Conservation (phyloP, 2,329 filamentous ascomycete species). For the Nigrospora sphaerica region DNA sequence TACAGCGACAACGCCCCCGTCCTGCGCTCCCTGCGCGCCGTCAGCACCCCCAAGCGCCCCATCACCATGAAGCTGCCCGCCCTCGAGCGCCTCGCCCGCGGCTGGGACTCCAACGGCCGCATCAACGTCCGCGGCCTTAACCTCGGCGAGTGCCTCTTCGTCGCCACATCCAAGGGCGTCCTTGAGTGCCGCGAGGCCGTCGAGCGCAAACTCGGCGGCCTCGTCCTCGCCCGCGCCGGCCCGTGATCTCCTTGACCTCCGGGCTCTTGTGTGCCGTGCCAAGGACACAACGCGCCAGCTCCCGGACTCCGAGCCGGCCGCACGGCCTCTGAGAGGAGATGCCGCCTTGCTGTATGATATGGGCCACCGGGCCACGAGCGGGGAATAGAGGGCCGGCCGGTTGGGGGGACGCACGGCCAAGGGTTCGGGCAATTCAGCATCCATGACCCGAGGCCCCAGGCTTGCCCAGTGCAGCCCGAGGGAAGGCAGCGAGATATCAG, state of each 20-base stretch:
- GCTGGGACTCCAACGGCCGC: slow-evolving; percentile 57
- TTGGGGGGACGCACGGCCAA: too few relatives aligned
- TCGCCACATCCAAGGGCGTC: slow-evolving; percentile 71
- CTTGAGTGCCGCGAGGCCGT: slow-evolving; percentile 79
- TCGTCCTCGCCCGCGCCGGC: slow-evolving; percentile 64
- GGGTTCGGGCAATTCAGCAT: too few relatives aligned
- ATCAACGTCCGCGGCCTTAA: slow-evolving; percentile 63
- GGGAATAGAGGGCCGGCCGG: too few relatives aligned
- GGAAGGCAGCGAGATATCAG: too few relatives aligned
- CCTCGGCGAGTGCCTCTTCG: slow-evolving; percentile 75
- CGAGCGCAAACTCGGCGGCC: slow-evolving; percentile 71
- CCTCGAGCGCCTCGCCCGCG: slow-evolving; percentile 60
- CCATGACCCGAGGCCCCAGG: too few relatives aligned
- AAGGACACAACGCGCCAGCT: too few relatives aligned
- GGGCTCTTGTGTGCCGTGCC: too few relatives aligned
- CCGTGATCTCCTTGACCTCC: slow-evolving; percentile 6
- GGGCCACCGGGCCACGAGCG: too few relatives aligned
- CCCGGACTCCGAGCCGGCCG: too few relatives aligned
- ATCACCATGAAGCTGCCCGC: slow-evolving; percentile 59
- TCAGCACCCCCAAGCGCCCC: slow-evolving; percentile 69
- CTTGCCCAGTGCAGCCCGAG: too few relatives aligned
- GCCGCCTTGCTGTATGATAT: too few relatives aligned
- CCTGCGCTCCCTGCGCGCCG: slow-evolving; percentile 54
- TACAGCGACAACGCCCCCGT: slow-evolving; percentile 83
- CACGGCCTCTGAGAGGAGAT: too few relatives aligned